phyloP scores from a whole-genome alignment of 805 yeast genomes.

The Cyberlindnera bimundalis region DNA sequence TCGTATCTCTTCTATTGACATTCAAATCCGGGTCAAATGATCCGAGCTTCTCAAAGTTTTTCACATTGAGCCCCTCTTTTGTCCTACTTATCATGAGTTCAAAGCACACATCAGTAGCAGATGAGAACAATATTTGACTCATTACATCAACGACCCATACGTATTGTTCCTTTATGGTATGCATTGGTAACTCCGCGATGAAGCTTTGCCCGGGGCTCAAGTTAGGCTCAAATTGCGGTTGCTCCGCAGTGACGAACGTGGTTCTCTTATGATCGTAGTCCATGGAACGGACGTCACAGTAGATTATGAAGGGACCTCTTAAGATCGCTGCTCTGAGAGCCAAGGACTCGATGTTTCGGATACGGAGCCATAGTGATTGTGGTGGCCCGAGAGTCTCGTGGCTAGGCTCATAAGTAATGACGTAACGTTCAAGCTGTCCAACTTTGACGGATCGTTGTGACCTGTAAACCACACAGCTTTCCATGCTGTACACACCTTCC shows the following conservation, averaged over 20 bases:
- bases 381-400: conserved; percentile 34
- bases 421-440: conserved; percentile 58
- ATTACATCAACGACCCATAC: conserved; percentile 70
- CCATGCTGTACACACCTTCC: conserved; percentile 5
- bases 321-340: conserved; percentile 68
- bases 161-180: conserved; percentile 53
- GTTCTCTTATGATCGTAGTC: conserved; percentile 49
- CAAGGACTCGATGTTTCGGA: conserved; percentile 60
- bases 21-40: conserved; percentile 33
- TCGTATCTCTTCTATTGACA: conserved; percentile 52
- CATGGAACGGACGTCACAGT: conserved; percentile 60
- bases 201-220: conserved; percentile 65
- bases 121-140: conserved; percentile 67
- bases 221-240: conserved; percentile 72
- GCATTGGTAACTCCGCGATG: conserved; percentile 58
- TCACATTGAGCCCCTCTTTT: conserved; percentile 26
- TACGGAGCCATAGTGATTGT: conserved; percentile 46
- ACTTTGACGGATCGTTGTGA: conserved; percentile 35
- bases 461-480: conserved; percentile 33
- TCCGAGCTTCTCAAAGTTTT: conserved; percentile 31
- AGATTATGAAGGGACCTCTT: conserved; percentile 73
- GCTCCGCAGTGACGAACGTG: conserved; percentile 69
- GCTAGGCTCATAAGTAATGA: conserved; percentile 38
- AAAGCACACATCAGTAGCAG: conserved; percentile 56
- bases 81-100: conserved; percentile 53